Evolutionary conservation across 495 filamentous ascomycete species (phyloP).

Genomic region (Chaetomidium leptoderma): DNA sequence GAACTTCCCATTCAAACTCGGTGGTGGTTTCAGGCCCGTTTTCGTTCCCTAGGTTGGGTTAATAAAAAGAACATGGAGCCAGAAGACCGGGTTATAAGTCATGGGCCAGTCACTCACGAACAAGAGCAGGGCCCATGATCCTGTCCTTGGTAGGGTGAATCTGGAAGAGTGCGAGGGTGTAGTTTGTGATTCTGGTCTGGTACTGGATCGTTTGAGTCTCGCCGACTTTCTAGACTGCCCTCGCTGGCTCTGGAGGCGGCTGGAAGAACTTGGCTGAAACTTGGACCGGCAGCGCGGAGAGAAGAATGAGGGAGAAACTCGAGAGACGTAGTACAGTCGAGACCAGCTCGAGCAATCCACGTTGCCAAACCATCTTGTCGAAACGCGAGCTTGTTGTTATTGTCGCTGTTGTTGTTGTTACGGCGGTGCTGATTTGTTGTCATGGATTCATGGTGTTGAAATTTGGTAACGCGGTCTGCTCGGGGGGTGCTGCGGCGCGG

Average conservation of each 20-base stretch:
- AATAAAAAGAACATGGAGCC: too few species aligned
- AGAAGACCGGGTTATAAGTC: too few species aligned
- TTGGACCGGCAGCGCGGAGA: neutral
- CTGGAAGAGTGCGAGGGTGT: constrained; percentile 25
- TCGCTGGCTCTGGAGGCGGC: neutral
- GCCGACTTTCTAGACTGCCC: constrained; percentile 17
- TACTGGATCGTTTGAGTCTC: constrained; percentile 19
- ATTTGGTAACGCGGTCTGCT: too few species aligned
- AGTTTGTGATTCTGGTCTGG: constrained; percentile 11
- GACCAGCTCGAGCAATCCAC: neutral
- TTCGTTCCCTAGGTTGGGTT: neutral
- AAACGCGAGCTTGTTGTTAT: too few species aligned
- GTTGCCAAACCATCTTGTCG: neutral
- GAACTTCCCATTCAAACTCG: constrained; percentile 33
- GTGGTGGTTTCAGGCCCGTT: neutral
- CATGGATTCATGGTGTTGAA: too few species aligned
- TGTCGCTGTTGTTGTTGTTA: too few species aligned
- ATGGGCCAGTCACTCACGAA: constrained; percentile 22
- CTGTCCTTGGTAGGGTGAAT: neutral
- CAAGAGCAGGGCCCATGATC: constrained; percentile 21
- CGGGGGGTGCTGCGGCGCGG: too few species aligned
- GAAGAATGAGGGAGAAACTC: neutral
- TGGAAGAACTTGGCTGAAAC: neutral
- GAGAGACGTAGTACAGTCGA: neutral
- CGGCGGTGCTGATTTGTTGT: too few species aligned